Percentiles rank a stretch among this genome's conserved stretches.
Conservation (phyloP, 106 monocot genomes). For the Dendrobium nobile region DNA sequence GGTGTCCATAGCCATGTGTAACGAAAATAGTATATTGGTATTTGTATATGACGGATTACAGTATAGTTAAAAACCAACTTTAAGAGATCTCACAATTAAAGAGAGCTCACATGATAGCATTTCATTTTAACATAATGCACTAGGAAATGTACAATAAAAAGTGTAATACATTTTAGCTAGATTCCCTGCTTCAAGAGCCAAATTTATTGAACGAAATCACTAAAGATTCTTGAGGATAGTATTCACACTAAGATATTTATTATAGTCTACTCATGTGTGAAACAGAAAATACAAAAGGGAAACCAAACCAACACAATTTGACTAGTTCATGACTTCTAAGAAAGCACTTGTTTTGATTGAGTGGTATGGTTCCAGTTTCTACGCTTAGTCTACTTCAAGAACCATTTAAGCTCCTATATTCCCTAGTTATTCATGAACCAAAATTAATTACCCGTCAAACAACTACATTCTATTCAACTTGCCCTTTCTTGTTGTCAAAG, state of each 20-base stretch:
- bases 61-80: no score
- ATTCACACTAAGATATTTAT: neutral
- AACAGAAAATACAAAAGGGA: neutral
- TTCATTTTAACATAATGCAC: neutral
- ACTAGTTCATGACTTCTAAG: neutral
- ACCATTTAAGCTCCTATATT: neutral
- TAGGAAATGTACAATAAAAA: neutral
- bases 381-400: neutral
- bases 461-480: neutral
- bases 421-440: neutral
- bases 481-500: neutral
- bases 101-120: neutral
- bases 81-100: neutral
- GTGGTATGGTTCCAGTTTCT: neutral
- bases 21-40: no score
- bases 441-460: neutral
- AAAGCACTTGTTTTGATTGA: neutral
- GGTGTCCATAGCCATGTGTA: no score
- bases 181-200: neutral
- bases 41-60: no score
- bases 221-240: neutral
- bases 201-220: neutral
- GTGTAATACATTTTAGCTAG: neutral
- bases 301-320: neutral
- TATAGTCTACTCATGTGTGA: neutral